These are phyloP conservation scores for Neurospora hispaniola DNA, from an alignment of 495 filamentous ascomycete species.

Conservation along the genomic window DNA sequence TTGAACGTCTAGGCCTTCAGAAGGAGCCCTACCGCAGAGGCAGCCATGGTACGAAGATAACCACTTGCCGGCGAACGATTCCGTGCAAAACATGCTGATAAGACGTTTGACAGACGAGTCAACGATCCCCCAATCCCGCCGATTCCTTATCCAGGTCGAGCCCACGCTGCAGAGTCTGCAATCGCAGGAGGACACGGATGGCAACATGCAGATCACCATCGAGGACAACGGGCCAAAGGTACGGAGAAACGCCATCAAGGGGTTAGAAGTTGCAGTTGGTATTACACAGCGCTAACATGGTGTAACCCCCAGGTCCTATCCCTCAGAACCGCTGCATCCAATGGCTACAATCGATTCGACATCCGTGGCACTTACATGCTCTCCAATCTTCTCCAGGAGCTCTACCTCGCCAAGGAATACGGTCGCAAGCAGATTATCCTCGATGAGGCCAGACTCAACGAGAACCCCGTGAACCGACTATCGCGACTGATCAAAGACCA, in stretches of 20 bases:
- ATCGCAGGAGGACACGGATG: constrained; percentile 78
- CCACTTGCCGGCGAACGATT: neutral
- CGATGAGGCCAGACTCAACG: constrained; percentile 76
- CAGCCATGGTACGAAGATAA: constrained; percentile 31
- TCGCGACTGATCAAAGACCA: constrained; percentile 72
- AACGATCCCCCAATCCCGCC: constrained; percentile 42
- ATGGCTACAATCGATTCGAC: constrained; percentile 72
- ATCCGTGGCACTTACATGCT: constrained; percentile 92
- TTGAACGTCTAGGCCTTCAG: constrained; percentile 28
- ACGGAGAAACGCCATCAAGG: constrained; percentile 6
- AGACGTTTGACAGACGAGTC: constrained; percentile 28
- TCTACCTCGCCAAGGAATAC: constrained; percentile 78
- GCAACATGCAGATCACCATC: constrained; percentile 91
- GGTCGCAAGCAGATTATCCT: constrained; percentile 76
- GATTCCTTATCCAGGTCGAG: constrained; percentile 70
- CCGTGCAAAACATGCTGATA: constrained; percentile 1
- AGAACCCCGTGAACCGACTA: constrained; percentile 84
- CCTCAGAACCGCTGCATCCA: constrained; percentile 75
- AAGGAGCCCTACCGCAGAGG: constrained; percentile 36
- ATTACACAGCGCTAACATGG: constrained; percentile 5
- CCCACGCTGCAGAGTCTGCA: constrained; percentile 60
- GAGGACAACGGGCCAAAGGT: constrained; percentile 94
- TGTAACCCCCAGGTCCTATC: constrained; percentile 49
- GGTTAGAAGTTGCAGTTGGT: constrained; percentile 1
- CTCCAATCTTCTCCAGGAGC: constrained; percentile 87